Conservation (phyloP, 225 moss, liverwort and hornwort genomes). For the Pleurozium schreberi region DNA sequence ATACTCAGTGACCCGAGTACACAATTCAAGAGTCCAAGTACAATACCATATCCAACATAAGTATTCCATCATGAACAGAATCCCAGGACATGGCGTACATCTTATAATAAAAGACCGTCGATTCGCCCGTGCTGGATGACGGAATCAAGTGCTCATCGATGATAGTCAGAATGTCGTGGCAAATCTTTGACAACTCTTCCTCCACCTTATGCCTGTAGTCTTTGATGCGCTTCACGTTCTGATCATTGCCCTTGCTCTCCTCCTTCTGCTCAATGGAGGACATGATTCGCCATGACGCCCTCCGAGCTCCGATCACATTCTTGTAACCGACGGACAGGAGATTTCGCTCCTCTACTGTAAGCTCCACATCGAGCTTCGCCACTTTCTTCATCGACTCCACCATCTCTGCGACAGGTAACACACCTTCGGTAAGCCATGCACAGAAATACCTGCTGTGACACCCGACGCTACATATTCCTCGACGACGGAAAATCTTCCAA, state of each 20-base stretch:
- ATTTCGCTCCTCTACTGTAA: constrained; percentile 73
- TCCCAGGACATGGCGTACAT: constrained; percentile 31
- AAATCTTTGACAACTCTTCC: constrained; percentile 79
- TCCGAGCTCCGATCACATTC: constrained; percentile 72
- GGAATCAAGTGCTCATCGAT: constrained; percentile 85
- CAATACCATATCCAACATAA: not conserved
- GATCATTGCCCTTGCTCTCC: constrained; percentile 82
- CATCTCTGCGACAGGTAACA: constrained; percentile 38
- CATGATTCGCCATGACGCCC: constrained; percentile 85
- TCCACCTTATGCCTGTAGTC: constrained; percentile 84
- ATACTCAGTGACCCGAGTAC: not conserved
- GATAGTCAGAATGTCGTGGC: constrained; percentile 68
- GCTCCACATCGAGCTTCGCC: constrained; percentile 68
- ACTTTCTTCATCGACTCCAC: constrained; percentile 91
- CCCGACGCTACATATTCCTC: not conserved
- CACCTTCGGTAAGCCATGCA: not conserved
- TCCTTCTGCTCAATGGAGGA: constrained; percentile 83
- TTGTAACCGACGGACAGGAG: constrained; percentile 72
- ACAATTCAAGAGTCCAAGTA: not conserved
- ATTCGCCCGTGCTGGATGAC: constrained; percentile 83
- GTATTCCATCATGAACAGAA: not conserved
- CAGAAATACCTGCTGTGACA: not conserved
- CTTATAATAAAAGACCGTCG: constrained; percentile 83
- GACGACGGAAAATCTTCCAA: not conserved
- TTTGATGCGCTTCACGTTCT: constrained; percentile 84